Base-by-base conservation (phyloP, 108 stramenopile genomes). In the Cyclotella sp. region DNA sequence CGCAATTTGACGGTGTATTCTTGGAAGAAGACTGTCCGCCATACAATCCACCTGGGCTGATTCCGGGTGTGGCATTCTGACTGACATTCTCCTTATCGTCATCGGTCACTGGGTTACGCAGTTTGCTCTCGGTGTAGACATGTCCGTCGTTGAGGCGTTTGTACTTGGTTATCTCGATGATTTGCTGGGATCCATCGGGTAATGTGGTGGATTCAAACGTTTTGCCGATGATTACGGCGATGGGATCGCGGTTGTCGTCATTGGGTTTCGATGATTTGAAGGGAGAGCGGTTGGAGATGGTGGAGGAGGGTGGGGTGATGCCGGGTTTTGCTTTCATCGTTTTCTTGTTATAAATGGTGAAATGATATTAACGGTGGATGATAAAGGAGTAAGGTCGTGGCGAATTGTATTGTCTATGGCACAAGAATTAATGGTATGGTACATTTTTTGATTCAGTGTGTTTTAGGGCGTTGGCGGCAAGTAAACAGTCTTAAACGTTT, bases 141-240 rank as follows among this genome's bases (percentile, higher is more conserved):
- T 44, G 68, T 54, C 80, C 80, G 55, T 81, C 80, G 19, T 41
- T 58, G 19, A 81, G 41, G 24, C 80, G 67, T 55, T 66, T 63
- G 63, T 75, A 81, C 29, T 63, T 69, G 1, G 68, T 81, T 18
- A 60, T 45, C 49, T 81, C 79, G 24, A 61, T 69, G 30, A 81
- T 70, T 67, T 81, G 72, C 52, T 81, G 68, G 22, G 67, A 68
- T 44, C 79, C 79, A 47, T 81, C 79, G 19, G 72, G 73, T 8
- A 81, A 40, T 8, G 68, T 74, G 58, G 52, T 81, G 21, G 72
- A 64, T 54, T 81, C 79, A 68, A 81, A 81, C 0, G 73, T 74
- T 49, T 81, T 81, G 51, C 79, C 79, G 21, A 81, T 63, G 62
- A 81, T 54, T 19, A 81, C 73, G 6, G 70, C 40, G 52, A 78